A percentile compares a stretch with the other conserved stretches of the same genome.
phyloP scores from a whole-genome alignment of 208 protist species.

The Leishmania gerbilli region DNA sequence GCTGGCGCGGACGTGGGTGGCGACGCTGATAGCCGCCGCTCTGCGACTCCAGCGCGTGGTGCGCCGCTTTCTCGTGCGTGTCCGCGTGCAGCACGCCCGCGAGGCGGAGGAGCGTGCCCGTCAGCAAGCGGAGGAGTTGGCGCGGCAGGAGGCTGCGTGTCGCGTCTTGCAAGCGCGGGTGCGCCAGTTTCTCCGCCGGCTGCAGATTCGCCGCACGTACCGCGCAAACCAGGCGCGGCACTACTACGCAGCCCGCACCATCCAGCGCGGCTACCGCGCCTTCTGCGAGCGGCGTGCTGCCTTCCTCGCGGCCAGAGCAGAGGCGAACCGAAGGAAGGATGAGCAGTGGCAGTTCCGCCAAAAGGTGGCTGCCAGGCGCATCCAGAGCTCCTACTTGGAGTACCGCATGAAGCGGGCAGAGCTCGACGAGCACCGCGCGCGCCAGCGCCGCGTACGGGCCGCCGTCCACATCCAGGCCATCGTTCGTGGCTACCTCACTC shows the following conservation, averaged over 20 bases:
- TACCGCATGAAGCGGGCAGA: slow-evolving; percentile 57
- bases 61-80: slow-evolving; percentile 54
- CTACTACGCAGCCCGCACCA: slow-evolving; percentile 66
- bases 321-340: slow-evolving; percentile 67
- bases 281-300: slow-evolving; percentile 53
- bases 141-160: slow-evolving; percentile 48
- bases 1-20: slow-evolving; percentile 63
- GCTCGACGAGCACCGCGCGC: slow-evolving; percentile 31
- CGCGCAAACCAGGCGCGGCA: slow-evolving; percentile 45
- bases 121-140: slow-evolving; percentile 37
- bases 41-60: slow-evolving; percentile 59
- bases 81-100: slow-evolving; percentile 37
- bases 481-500: slow-evolving; percentile 78
- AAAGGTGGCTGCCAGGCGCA: slow-evolving; percentile 67
- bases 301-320: slow-evolving; percentile 46
- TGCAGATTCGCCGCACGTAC: slow-evolving; percentile 64
- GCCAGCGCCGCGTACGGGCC: slow-evolving; percentile 50
- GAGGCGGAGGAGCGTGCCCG: slow-evolving; percentile 41
- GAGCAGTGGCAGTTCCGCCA: slow-evolving; percentile 45
- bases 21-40: slow-evolving; percentile 47
- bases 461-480: slow-evolving; percentile 77
- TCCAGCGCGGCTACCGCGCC: slow-evolving; percentile 78
- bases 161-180: slow-evolving; percentile 66
- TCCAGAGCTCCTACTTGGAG: slow-evolving; percentile 59
- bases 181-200: slow-evolving; percentile 70